Base-by-base conservation (phyloP, 306 rosid species). In the Crotalaria pallida region DNA sequence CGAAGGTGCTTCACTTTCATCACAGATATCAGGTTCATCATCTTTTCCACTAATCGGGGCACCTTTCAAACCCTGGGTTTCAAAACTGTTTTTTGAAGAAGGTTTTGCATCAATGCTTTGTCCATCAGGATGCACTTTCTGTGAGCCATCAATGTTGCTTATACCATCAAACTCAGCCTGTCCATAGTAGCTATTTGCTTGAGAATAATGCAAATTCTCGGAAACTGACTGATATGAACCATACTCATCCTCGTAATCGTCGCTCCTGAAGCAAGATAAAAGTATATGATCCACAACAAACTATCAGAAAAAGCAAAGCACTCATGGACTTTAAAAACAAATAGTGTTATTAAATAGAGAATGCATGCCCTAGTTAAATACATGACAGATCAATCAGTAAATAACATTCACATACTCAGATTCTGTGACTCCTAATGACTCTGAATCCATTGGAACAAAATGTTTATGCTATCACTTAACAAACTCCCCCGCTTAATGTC, bases 171-270 rank as follows among this genome's bases (percentile, higher is more conserved):
- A 79, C 74, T 80, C 86, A 61, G 70, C 82, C 49, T 76, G 89
- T 83, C 85, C 79, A 74, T 62, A 82, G 82, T 78, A 91, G 69
- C 78, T 83, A 83, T 66, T 80, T 69, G 75, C 87, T 72, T 78
- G 83, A 58, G 90, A 53, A 77, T 66, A 82, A 75, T 84, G 82
- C 83, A 76, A 75, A 23, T 67, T 64, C 51, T 88, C 88, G 13
- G 87, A 82, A 72, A 78, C 91, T 51, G 80, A 73, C 67, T 44
- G 88, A 81, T 78, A 94, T 40, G 69, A 65, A 53, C 82, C 77
- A 68, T 82, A 88, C 72, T 86, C 93, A 53, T 82, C 88, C 18
- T 87, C 89, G 4, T 88, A 92, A 6, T 88, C 89, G 31, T 85
- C 96, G 78, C 82, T 83, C 94, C 98, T 88, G 73, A 72, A 73